phyloP scores from a whole-genome alignment of 176 grass and related monocot species.

The Microstegium vimineum region DNA sequence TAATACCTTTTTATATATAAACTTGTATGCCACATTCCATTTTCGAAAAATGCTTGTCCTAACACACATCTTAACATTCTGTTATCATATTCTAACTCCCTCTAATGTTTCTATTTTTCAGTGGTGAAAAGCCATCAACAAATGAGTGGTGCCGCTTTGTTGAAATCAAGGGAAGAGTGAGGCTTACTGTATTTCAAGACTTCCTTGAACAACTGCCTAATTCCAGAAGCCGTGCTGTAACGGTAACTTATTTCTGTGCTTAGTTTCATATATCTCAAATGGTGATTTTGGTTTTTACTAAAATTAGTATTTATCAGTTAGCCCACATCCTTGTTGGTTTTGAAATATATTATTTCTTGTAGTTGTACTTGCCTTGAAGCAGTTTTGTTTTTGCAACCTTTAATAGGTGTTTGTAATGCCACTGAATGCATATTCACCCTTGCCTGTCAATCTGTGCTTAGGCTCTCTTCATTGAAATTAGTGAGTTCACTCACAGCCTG shows the following conservation, averaged over 20 bases:
- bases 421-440: slow-evolving; percentile 2
- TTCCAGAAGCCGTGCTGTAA: slow-evolving; percentile 58
- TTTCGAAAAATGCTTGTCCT: neutral
- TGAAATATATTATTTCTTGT: neutral
- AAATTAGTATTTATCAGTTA: neutral
- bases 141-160: slow-evolving; percentile 63
- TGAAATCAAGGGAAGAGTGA: slow-evolving; percentile 83
- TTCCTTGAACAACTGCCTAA: slow-evolving; percentile 75
- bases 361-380: slow-evolving; percentile 5
- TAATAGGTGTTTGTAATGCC: slow-evolving; percentile 7
- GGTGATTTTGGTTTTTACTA: neutral
- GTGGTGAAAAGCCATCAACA: slow-evolving; percentile 73
- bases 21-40: neutral
- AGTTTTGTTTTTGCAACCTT: neutral
- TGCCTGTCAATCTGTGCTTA: neutral
- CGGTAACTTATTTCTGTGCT: slow-evolving; percentile 42
- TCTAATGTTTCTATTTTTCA: slow-evolving; percentile 27
- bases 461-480: neutral
- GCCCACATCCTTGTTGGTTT: neutral
- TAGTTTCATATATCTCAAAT: slow-evolving; percentile 5
- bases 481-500: neutral
- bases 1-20: neutral
- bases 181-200: slow-evolving; percentile 54
- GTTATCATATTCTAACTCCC: neutral
- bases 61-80: neutral